Conservation (phyloP, 495 filamentous ascomycete species). For the Neurospora cerealis region DNA sequence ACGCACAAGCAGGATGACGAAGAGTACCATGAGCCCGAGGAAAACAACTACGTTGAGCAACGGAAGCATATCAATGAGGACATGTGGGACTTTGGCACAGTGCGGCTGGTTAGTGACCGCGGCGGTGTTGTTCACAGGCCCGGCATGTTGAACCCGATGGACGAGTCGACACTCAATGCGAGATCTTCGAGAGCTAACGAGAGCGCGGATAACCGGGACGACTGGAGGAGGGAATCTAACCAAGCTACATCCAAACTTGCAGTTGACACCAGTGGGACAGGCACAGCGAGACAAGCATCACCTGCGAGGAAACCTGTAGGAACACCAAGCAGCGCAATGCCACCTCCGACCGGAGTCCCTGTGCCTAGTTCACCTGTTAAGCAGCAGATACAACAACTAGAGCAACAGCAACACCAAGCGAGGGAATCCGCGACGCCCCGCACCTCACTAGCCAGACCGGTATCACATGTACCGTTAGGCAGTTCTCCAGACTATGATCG, state of each 20-base stretch:
- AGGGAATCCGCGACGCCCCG: conserved; percentile 37
- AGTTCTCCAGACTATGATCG: conserved; percentile 49
- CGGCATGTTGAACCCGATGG: conserved; percentile 56
- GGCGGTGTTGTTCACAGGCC: conserved; percentile 34
- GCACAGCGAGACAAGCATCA: conserved; percentile 37
- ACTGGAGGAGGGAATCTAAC: conserved; percentile 28
- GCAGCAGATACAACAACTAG: conserved; percentile 5
- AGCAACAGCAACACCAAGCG: neutral
- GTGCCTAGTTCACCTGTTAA: conserved; percentile 48
- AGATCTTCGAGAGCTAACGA: conserved; percentile 39
- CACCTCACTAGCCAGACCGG: conserved; percentile 27
- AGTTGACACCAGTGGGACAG: conserved; percentile 15
- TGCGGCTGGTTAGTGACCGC: conserved; percentile 57
- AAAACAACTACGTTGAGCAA: conserved; percentile 26
- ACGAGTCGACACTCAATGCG: conserved; percentile 61
- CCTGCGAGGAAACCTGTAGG: conserved; percentile 49
- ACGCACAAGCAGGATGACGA: conserved; percentile 59
- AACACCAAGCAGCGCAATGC: conserved; percentile 3
- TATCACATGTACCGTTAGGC: conserved; percentile 15
- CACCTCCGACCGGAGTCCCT: conserved; percentile 53
- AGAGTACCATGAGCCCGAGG: conserved; percentile 16
- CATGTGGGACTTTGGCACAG: conserved; percentile 94
- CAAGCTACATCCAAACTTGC: conserved; percentile 29
- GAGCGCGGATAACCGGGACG: conserved; percentile 37
- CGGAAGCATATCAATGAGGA: conserved; percentile 53